These are phyloP conservation scores for Exophiala alcalophila DNA, from an alignment of 2,329 filamentous ascomycete species.

Conservation along the genomic window DNA sequence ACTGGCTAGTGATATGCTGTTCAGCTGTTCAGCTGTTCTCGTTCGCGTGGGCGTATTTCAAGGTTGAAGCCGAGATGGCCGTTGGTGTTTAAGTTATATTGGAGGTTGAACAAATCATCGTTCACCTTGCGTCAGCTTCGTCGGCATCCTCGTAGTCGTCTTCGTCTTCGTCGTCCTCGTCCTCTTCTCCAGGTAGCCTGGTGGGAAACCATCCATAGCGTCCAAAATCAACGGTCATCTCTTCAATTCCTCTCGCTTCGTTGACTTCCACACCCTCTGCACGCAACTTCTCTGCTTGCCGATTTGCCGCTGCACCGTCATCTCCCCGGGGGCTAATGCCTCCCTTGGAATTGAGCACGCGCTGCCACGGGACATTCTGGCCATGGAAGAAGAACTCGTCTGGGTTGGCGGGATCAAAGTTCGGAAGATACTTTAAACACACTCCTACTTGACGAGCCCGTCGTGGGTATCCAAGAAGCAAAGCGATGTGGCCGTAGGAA, in stretches of 20 bases:
- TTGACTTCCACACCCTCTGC: constrained; percentile 44
- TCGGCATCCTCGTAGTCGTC: not conserved
- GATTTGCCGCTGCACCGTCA: constrained; percentile 37
- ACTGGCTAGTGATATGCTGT: no score
- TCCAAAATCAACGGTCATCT: constrained; percentile 43
- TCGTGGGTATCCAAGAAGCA: constrained; percentile 60
- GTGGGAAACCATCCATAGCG: constrained; percentile 51
- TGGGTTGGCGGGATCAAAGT: constrained; percentile 44
- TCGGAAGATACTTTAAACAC: constrained; percentile 80
- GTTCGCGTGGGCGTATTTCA: no score
- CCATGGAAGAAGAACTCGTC: constrained; percentile 61
- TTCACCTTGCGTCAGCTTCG: no score
- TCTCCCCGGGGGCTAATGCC: constrained; percentile 68
- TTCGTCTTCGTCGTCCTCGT: constrained; percentile 17
- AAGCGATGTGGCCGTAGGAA: constrained; percentile 73
- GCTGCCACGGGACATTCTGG: constrained; percentile 86
- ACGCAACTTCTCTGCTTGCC: constrained; percentile 42
- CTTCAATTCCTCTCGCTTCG: constrained; percentile 42
- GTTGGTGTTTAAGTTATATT: no score
- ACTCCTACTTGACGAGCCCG: constrained; percentile 81
- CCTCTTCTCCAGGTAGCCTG: constrained; percentile 45
- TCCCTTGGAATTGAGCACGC: constrained; percentile 85
- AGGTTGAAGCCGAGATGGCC: no score
- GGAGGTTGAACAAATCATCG: no score
- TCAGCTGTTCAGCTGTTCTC: no score